Conservation (phyloP, 305 asterid genomes). For the Andrographis paniculata region DNA sequence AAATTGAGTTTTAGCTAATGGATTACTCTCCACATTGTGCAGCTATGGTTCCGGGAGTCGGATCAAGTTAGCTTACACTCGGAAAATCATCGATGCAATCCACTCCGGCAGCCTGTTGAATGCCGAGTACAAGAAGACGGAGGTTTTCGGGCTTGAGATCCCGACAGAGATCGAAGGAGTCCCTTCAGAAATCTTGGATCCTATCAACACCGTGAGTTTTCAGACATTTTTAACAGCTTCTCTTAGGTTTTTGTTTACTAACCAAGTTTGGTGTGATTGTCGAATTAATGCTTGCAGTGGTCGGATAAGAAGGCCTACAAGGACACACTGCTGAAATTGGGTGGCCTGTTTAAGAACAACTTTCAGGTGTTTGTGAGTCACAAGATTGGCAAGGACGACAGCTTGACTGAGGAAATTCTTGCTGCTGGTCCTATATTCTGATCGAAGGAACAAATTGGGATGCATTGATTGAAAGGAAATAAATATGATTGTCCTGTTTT, state of each 20-base stretch:
- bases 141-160: conserved; percentile 83
- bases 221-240: neutral
- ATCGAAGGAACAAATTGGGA: conserved; percentile 6
- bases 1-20: neutral
- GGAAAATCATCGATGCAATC: conserved; percentile 92
- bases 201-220: conserved; percentile 76
- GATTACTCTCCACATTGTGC: conserved; percentile 7
- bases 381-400: conserved; percentile 55
- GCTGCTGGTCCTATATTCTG: conserved; percentile 51
- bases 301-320: conserved; percentile 44
- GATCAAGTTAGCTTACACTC: conserved; percentile 82
- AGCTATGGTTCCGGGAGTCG: conserved; percentile 88
- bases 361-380: conserved; percentile 47
- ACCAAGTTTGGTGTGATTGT: neutral
- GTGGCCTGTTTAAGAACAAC: conserved; percentile 52
- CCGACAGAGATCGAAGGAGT: conserved; percentile 79
- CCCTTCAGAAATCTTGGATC: conserved; percentile 84
- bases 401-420: conserved; percentile 45
- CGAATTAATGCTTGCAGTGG: conserved; percentile 41
- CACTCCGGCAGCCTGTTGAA: conserved; percentile 81
- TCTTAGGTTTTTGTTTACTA: neutral
- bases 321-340: conserved; percentile 47
- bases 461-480: too few species aligned
- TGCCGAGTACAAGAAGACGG: conserved; percentile 55
- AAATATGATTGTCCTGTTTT: too few species aligned